A percentile compares a stretch with the other conserved stretches of the same genome.
These are phyloP conservation scores for Ambrosiella beaveri DNA, from an alignment of 2,329 filamentous ascomycete species.

Conservation along the genomic window DNA sequence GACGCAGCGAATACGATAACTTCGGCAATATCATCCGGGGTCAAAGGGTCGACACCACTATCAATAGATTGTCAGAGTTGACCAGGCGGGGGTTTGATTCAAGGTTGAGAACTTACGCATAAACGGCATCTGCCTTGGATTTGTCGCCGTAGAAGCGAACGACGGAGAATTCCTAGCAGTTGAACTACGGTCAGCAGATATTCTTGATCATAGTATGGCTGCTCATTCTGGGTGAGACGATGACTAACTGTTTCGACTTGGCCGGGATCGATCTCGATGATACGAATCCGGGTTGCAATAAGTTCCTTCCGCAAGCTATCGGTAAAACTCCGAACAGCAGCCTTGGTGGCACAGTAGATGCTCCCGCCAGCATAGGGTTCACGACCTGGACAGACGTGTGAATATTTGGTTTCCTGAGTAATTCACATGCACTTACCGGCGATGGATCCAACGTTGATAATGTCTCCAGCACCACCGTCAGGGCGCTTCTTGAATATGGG, in stretches of 20 bases:
- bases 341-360: constrained; percentile 90
- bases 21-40: constrained; percentile 81
- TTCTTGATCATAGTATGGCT: not conserved
- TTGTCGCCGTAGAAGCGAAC: constrained; percentile 82
- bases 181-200: not conserved
- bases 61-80: constrained; percentile 3
- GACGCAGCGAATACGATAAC: constrained; percentile 73
- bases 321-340: constrained; percentile 70
- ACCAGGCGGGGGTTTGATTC: not conserved
- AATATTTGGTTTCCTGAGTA: too few species aligned
- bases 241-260: constrained; percentile 66
- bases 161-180: constrained; percentile 58
- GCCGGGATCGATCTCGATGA: constrained; percentile 81
- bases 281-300: constrained; percentile 59
- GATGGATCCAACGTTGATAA: constrained; percentile 87
- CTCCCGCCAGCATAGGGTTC: constrained; percentile 71
- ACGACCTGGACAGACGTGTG: constrained; percentile 29
- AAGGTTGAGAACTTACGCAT: constrained; percentile 43
- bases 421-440: constrained; percentile 33
- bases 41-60: constrained; percentile 64
- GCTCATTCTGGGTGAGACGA: not conserved
- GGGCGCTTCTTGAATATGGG: constrained; percentile 62
- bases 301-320: constrained; percentile 70
- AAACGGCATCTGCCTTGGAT: constrained; percentile 75
- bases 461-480: constrained; percentile 68